phyloP scores from a whole-genome alignment of 768 basidiomycete genomes.

The Pleurotus cornucopiae region DNA sequence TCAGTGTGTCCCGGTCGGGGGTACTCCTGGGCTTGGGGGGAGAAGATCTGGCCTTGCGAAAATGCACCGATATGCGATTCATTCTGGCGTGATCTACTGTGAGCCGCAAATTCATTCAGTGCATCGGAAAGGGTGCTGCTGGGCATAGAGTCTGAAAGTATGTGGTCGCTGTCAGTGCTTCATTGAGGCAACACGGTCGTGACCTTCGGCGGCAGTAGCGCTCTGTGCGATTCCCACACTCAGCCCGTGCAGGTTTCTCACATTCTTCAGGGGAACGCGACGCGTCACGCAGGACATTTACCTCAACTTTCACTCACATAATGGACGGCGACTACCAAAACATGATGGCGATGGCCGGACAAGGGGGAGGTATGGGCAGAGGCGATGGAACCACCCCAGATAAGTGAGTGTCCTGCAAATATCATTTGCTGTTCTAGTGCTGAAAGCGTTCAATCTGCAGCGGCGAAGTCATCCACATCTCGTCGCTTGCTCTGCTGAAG shows the following conservation, averaged over 20 bases:
- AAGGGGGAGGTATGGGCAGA: slow-evolving; percentile 34
- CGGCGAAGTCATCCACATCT: slow-evolving; percentile 95
- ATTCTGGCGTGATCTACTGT: slow-evolving; percentile 29
- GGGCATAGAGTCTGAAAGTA: slow-evolving; percentile 35
- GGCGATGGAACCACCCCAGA: slow-evolving; percentile 62
- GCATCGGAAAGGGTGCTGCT: slow-evolving; percentile 78
- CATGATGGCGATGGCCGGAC: slow-evolving; percentile 46
- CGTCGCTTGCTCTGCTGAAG: slow-evolving; percentile 94
- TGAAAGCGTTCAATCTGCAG: slow-evolving; percentile 30
- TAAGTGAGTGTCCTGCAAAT: slow-evolving; percentile 46
- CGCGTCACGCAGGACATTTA: slow-evolving; percentile 38
- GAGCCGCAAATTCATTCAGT: slow-evolving; percentile 63
- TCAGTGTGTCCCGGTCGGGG: slow-evolving; percentile 55
- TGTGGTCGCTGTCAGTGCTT: neutral
- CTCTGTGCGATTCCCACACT: no score
- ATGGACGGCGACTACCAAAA: slow-evolving; percentile 50
- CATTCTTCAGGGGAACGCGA: slow-evolving; percentile 18
- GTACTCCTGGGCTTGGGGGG: slow-evolving; percentile 31
- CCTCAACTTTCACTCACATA: slow-evolving; percentile 14
- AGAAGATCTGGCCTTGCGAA: slow-evolving; percentile 16
- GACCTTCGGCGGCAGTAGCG: no score
- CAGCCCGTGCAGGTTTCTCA: no score
- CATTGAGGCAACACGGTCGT: no score
- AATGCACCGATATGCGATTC: slow-evolving; percentile 13
- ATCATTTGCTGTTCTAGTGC: neutral